Conservation (phyloP, 1,284 basidiomycete genomes). For the Porodaedalea pini region DNA sequence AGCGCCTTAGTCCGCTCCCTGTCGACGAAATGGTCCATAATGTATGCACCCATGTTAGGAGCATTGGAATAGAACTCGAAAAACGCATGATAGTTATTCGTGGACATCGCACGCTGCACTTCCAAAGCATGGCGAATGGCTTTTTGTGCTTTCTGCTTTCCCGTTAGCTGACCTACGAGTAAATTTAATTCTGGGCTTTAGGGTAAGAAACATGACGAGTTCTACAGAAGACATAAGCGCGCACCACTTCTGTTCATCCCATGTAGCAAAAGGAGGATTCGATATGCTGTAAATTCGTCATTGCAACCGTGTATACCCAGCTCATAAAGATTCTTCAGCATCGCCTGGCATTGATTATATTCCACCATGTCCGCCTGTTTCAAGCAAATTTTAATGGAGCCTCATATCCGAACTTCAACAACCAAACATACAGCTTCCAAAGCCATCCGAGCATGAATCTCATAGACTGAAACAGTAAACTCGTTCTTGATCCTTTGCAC, state of each 20-base stretch:
- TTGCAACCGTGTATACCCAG: conserved; percentile 86
- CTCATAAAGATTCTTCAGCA: conserved; percentile 88
- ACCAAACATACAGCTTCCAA: conserved; percentile 83
- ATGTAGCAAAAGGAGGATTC: conserved; percentile 93
- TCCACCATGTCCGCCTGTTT: conserved; percentile 92
- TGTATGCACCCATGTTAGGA: conserved; percentile 97
- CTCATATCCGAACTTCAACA: no score
- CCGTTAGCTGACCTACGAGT: conserved; percentile 92
- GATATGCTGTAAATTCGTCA: conserved; percentile 96
- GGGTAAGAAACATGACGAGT: conserved; percentile 16
- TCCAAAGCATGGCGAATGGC: conserved; percentile 87
- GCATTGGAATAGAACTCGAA: conserved; percentile 84
- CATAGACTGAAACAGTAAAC: conserved; percentile 96
- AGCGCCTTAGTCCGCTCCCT: conserved; percentile 88
- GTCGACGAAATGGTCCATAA: conserved; percentile 98
- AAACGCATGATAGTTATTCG: conserved; percentile 91
- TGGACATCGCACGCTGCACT: conserved; percentile 85
- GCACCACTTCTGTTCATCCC: conserved; percentile 91
- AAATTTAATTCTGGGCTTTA: conserved; percentile 82
- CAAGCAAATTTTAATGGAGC: neutral
- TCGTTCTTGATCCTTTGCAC: conserved; percentile 99
- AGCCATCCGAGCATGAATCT: conserved; percentile 97
- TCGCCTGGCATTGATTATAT: conserved; percentile 97
- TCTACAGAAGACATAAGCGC: conserved; percentile 27
- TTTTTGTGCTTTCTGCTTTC: conserved; percentile 75